Percentiles rank a stretch among this genome's conserved stretches.
These are phyloP conservation scores for Dorcoceras hygrometricum DNA, from an alignment of 257 asterid genomes.

Conservation along the genomic window DNA sequence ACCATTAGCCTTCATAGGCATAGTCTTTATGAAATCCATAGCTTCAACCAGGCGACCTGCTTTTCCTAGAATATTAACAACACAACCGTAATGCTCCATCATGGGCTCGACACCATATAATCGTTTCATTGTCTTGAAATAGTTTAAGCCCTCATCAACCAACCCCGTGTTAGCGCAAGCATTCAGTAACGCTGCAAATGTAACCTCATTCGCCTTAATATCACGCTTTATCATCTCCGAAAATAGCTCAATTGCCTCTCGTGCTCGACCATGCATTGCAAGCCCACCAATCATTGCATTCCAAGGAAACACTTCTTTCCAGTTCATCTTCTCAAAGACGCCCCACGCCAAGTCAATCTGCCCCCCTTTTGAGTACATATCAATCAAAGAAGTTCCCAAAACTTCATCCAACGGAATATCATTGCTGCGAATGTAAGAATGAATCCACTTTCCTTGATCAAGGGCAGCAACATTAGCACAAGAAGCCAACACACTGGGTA, in stretches of 20 bases:
- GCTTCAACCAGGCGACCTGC: conserved; percentile 54
- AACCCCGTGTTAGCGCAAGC: conserved; percentile 64
- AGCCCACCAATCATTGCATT: conserved; percentile 60
- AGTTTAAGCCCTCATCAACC: conserved; percentile 41
- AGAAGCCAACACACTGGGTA: conserved; percentile 38
- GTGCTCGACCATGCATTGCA: conserved; percentile 53
- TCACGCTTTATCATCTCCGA: conserved; percentile 32
- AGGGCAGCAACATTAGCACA: conserved; percentile 49
- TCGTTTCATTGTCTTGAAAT: conserved; percentile 37
- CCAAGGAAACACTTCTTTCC: conserved; percentile 39
- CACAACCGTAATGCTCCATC: conserved; percentile 56
- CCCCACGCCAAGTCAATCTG: conserved; percentile 43
- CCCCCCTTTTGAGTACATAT: conserved; percentile 60
- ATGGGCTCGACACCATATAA: conserved; percentile 33
- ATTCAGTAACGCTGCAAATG: conserved; percentile 37
- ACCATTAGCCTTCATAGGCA: conserved; percentile 46
- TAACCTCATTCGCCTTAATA: conserved; percentile 40
- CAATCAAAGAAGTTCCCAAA: conserved; percentile 47
- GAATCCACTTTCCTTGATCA: conserved; percentile 54
- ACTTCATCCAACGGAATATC: conserved; percentile 30
- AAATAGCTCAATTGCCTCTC: conserved; percentile 50
- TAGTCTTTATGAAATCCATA: conserved; percentile 32
- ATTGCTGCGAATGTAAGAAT: conserved; percentile 32
- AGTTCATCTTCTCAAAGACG: conserved; percentile 34
- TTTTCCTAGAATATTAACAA: conserved; percentile 50